Evolutionary conservation across 768 basidiomycete genomes (phyloP), one percentile per base, ranked within the genome.

Genomic region (Naganishia friedmannii): DNA sequence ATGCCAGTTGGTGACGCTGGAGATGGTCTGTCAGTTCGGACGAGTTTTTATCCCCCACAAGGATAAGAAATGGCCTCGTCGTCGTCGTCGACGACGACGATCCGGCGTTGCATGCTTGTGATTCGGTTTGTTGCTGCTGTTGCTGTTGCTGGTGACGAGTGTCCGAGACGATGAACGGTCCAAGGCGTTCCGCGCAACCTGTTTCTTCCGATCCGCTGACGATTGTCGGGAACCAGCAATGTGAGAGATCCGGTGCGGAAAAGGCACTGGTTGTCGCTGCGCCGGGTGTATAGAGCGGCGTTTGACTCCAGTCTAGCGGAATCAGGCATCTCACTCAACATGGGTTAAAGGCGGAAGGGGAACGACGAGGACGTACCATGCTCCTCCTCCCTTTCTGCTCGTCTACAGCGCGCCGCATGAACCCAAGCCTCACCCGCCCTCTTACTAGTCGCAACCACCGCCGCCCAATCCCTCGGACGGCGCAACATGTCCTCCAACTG

Each of bases 391-490:
- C 21, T 34, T 34, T 17, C 21, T 19, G 65, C 48, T 21, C 1
- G n/a, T 21, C 46, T 31, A 4, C 17, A 28, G 1, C 48, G 23
- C 10, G n/a, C 28, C 6, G 65, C 65, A 51, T 26, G 4, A 3
- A 42, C 26, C 65, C 65, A 66, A 53, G 65, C 65, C 34, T 66
- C 48, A 12, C 65, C 65, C 32, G 65, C 48, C 9, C 65, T 46
- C 48, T 66, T 66, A 28, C 65, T 66, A n/a, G 65, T 66, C 31
- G 65, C 65, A 12, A 66, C 26, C 21, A 66, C 65, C 29, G 29
- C 65, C 19, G 65, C 31, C 65, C 65, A 66, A 9, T 45, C 19
- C 23, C 53, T 48, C 34, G 46, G 31, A 23, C 34, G 37, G 23
- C 8, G 37, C 6, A 53, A 21, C 2, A 34, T 13, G 3, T 53